Evolutionary conservation across 2,329 filamentous ascomycete genomes (phyloP).

Genomic region (Monascus ruber): DNA sequence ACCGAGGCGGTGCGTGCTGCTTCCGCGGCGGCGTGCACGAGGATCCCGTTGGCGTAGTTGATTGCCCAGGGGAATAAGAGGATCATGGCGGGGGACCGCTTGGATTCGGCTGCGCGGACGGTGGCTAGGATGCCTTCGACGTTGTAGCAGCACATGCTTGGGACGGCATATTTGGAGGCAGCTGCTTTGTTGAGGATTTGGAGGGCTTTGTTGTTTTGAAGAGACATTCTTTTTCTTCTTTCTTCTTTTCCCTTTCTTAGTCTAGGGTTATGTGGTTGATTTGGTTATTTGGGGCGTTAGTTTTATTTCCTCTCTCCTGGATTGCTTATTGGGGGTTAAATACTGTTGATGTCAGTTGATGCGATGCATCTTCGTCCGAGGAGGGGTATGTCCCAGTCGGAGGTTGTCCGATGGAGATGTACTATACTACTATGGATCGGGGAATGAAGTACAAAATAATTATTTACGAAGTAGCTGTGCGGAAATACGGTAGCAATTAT

Average conservation of each 20-base stretch:
- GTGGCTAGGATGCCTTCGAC: slow-evolving; percentile 59
- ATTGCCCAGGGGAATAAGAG: slow-evolving; percentile 66
- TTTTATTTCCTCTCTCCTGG: too few species aligned
- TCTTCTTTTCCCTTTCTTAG: background rate
- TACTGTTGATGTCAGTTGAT: too few species aligned
- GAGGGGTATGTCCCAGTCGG: background rate
- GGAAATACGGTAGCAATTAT: background rate
- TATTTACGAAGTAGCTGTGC: too few species aligned
- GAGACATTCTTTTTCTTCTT: slow-evolving; percentile 26
- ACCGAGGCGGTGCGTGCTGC: slow-evolving; percentile 47
- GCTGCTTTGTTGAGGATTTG: slow-evolving; percentile 47
- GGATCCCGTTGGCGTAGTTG: slow-evolving; percentile 48
- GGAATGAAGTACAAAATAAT: too few species aligned
- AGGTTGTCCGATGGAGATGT: slow-evolving; percentile 3
- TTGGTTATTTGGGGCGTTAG: too few species aligned
- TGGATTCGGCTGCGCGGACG: slow-evolving; percentile 57
- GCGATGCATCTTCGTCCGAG: too few species aligned
- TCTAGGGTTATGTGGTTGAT: background rate
- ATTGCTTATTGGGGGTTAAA: too few species aligned
- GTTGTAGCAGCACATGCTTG: slow-evolving; percentile 56
- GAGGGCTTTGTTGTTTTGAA: slow-evolving; percentile 41
- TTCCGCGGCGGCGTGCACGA: slow-evolving; percentile 45
- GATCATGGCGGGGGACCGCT: slow-evolving; percentile 57
- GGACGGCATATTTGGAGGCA: slow-evolving; percentile 46
- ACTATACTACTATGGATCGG: background rate